These are phyloP conservation scores for Copromyces sp. DNA, from an alignment of 495 filamentous ascomycete genomes.

Conservation along the genomic window DNA sequence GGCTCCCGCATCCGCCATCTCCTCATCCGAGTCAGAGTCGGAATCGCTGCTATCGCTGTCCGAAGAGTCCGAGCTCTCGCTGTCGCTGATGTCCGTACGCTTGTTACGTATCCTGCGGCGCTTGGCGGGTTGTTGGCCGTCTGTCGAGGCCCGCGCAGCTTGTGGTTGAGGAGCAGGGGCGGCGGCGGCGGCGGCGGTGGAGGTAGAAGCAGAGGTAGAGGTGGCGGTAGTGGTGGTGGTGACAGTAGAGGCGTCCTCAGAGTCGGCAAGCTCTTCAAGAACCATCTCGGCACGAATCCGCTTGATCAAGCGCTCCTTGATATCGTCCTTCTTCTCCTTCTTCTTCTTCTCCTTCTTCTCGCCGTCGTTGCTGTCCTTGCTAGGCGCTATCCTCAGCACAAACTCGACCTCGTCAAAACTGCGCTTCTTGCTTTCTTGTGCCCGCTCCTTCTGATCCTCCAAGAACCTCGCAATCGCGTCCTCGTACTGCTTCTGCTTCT, in stretches of 20 bases:
- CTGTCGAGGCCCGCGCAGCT: slow-evolving; percentile 22
- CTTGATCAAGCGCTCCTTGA: slow-evolving; percentile 37
- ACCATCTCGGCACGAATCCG: slow-evolving; percentile 41
- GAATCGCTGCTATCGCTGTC: slow-evolving; percentile 20
- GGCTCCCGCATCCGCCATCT: slow-evolving; percentile 1
- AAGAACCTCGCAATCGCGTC: slow-evolving; percentile 40
- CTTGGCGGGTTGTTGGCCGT: slow-evolving; percentile 32
- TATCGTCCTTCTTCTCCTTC: slow-evolving; percentile 6
- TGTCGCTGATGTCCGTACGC: slow-evolving; percentile 29
- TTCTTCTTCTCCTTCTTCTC: background rate
- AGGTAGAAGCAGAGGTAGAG: slow-evolving; percentile 19
- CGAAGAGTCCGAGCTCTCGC: slow-evolving; percentile 13
- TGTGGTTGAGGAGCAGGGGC: background rate
- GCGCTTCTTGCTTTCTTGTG: slow-evolving; percentile 19
- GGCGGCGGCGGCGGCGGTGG: background rate
- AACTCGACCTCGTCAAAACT: slow-evolving; percentile 38
- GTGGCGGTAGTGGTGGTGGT: slow-evolving; percentile 18
- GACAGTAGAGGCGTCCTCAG: slow-evolving; percentile 20
- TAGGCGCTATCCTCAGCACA: slow-evolving; percentile 26
- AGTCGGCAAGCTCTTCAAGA: slow-evolving; percentile 34
- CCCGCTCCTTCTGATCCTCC: slow-evolving; percentile 16
- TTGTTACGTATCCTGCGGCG: slow-evolving; percentile 48
- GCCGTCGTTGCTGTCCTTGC: background rate
- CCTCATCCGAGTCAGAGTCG: background rate
- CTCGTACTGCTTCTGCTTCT: slow-evolving; percentile 43